phyloP scores from a whole-genome alignment of 495 filamentous ascomycete genomes.

The Penicillium odoratum region DNA sequence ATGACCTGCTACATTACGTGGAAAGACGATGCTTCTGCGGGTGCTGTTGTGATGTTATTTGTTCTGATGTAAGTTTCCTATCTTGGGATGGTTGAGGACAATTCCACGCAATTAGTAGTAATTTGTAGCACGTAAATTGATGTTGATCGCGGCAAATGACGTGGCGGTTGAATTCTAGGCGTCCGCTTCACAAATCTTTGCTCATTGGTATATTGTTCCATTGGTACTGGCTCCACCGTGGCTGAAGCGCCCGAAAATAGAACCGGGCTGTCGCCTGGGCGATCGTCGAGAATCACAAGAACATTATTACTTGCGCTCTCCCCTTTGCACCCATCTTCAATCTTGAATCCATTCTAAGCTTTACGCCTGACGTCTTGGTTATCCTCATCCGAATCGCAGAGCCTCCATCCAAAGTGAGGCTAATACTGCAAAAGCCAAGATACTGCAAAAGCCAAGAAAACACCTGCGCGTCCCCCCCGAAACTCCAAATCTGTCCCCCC shows the following conservation, averaged over 20 bases:
- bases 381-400: not conserved
- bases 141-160: slow-evolving; percentile 1
- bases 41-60: too few species aligned
- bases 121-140: not conserved
- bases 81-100: too few species aligned
- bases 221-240: slow-evolving; percentile 17
- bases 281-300: slow-evolving; percentile 17
- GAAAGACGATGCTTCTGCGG: too few species aligned
- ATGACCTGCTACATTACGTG: too few species aligned
- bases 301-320: slow-evolving; percentile 1
- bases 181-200: not conserved
- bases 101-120: too few species aligned
- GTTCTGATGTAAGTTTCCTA: too few species aligned
- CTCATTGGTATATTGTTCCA: too few species aligned
- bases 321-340: not conserved
- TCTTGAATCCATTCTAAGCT: not conserved
- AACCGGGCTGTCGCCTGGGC: slow-evolving; percentile 33
- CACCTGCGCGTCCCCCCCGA: slow-evolving; percentile 13
- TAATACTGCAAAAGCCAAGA: slow-evolving; percentile 12
- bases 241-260: slow-evolving; percentile 31
- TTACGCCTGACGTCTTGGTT: too few species aligned
- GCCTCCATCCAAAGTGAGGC: not conserved
- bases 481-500: slow-evolving; percentile 2
- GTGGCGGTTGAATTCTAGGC: slow-evolving; percentile 1
- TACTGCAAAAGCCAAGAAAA: slow-evolving; percentile 12